Base-by-base conservation (phyloP, 805 yeast species). In the Saturnispora ahearnii region DNA sequence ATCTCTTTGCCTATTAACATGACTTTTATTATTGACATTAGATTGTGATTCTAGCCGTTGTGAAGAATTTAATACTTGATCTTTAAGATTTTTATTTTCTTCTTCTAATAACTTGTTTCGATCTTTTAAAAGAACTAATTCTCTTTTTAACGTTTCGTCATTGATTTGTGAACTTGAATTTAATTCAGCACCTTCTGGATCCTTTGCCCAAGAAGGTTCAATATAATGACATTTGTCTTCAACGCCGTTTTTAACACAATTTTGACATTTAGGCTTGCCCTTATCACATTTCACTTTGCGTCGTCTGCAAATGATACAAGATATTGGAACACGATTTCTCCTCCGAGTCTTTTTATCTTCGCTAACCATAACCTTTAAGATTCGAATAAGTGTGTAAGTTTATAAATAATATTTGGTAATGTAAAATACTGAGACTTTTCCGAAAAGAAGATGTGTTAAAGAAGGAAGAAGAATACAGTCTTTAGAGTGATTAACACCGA, bases 131-230 rank as follows among this genome's bases (percentile, higher is more conserved):
- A 18, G 29, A 13, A 15, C 29, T n/a, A 48, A 11, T 34, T 48
- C 50, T 22, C 24, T 36, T 22, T 48, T 48, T 15, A 37, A 18
- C 4, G 36, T 12, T 18, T 48, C 43, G n/a, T 48, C 50, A 9
- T 34, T 49, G 46, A 22, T 24, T 41, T 9, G 46, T 4, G 59
- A 60, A 1, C 62, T 59, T 34, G 60, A 50, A 32, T 55, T 58
- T 32, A 62, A 50, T 44, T 64, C 69, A 7, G 59, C 60, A n/a
- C 63, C 68, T 21, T 58, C 59, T 57, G 62, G 51, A 4, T 74
- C 74, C 50, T 71, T 72, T 0, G 82, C 82, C 83, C 83, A 78
- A n/a, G 72, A 67, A 40, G 81, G 83, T 53, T 76, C 81, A 55
- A 78, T 67, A 55, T 77, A 78, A 47, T 76, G 77, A 51, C 83